These are phyloP conservation scores for Yamadazyma laniorum DNA, from an alignment of 805 yeast species.

Conservation along the genomic window DNA sequence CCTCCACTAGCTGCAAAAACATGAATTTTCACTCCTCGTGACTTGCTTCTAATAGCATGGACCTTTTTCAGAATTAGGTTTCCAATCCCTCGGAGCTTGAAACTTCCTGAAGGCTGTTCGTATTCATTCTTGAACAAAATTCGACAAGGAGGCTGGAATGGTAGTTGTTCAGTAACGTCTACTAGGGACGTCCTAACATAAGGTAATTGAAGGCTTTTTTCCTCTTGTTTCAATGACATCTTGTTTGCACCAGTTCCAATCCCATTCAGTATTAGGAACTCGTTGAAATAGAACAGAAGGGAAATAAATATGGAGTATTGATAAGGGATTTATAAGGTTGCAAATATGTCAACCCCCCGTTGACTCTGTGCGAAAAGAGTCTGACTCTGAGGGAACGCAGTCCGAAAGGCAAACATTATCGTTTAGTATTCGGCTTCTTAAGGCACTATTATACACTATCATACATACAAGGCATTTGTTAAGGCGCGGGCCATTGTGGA, in stretches of 20 bases:
- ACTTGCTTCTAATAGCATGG: constrained; percentile 21
- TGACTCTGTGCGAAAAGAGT: constrained; percentile 6
- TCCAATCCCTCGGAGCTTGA: constrained; percentile 58
- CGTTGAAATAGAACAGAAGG: neutral
- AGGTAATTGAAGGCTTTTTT: constrained; percentile 1
- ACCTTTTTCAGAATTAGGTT: constrained; percentile 39
- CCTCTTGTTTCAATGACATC: constrained; percentile 6
- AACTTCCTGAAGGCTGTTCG: constrained; percentile 58
- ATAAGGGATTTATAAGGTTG: neutral
- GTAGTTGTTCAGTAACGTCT: constrained; percentile 34
- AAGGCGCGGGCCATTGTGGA: neutral
- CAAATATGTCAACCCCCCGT: neutral
- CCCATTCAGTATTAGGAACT: too few species aligned
- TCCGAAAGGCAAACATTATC: constrained; percentile 1
- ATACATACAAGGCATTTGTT: constrained; percentile 5
- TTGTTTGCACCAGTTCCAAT: too few species aligned
- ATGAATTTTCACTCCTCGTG: constrained; percentile 19
- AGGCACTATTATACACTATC: constrained; percentile 3
- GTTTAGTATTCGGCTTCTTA: constrained; percentile 1
- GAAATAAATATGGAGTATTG: neutral
- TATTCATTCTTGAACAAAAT: constrained; percentile 50
- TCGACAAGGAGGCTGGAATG: constrained; percentile 37
- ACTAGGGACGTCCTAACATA: constrained; percentile 36
- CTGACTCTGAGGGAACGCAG: constrained; percentile 5
- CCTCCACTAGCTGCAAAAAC: constrained; percentile 35